Percentiles rank a stretch among this genome's conserved stretches.
phyloP scores from a whole-genome alignment of 768 basidiomycete genomes.

The Termitomyces eurrhizus region DNA sequence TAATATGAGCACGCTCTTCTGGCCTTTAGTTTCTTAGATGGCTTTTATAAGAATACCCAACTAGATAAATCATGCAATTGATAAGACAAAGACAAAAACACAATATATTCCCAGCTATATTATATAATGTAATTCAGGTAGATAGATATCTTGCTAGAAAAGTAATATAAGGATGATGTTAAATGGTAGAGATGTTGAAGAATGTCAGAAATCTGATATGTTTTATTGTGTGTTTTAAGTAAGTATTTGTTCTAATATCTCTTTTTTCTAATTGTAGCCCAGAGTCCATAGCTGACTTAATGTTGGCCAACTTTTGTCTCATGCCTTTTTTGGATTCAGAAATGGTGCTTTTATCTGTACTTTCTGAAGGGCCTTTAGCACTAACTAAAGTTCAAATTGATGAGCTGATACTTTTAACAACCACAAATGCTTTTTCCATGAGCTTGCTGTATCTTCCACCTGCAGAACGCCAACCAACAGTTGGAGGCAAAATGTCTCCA shows the following conservation, averaged over 20 bases:
- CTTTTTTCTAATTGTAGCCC: too few relatives aligned
- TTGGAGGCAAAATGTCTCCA: constrained; percentile 64
- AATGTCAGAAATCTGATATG: too few relatives aligned
- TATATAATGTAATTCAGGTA: too few relatives aligned
- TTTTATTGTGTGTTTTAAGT: too few relatives aligned
- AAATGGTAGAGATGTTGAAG: too few relatives aligned
- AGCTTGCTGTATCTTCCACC: constrained; percentile 81
- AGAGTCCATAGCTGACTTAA: constrained; percentile 14
- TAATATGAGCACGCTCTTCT: not conserved
- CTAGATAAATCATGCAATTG: constrained; percentile 13
- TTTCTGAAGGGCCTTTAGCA: constrained; percentile 71
- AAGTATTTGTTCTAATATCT: too few relatives aligned
- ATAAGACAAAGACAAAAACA: not conserved
- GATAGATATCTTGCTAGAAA: too few relatives aligned
- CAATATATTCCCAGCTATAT: too few relatives aligned
- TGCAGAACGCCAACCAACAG: constrained; percentile 38
- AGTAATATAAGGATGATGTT: too few relatives aligned
- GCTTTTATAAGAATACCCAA: not conserved
- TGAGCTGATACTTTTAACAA: constrained; percentile 59
- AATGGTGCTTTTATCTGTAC: constrained; percentile 35
- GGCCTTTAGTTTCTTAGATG: not conserved
- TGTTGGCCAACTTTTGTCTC: not conserved
- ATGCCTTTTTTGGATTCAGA: constrained; percentile 4
- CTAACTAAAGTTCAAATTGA: constrained; percentile 56
- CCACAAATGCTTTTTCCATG: constrained; percentile 81